Base-by-base conservation (phyloP, 108 stramenopile species). In the Pseudonitzschia pungens region DNA sequence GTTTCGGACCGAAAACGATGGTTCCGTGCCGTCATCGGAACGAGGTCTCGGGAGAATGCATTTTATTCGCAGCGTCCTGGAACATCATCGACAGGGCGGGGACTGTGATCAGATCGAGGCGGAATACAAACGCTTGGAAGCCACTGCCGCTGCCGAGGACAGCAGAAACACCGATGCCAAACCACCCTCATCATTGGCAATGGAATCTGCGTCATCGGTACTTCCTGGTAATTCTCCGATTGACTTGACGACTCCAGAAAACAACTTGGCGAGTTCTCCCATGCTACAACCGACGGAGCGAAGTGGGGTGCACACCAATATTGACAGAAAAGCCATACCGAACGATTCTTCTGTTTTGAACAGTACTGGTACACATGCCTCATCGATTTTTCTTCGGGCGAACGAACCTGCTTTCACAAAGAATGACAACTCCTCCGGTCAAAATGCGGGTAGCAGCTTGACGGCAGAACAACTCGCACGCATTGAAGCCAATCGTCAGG, bases 41-140 rank as follows among this genome's bases (percentile, higher is more conserved):
- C 70, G 73, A 36, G 89, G 92, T 21, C 83, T 95, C 14, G 94
- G 94, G 2, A 87, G 84, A 58, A 90, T 91, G 89, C 79, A 89
- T 65, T 95, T 95, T 45, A 89, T 95, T 59, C 79, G 90, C 20
- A 90, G 89, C 75, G 89, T 95, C 29, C 65, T 95, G 24, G 89
- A 95, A 42, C 88, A 95, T 72, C 87, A 88, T 69, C 81, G 88
- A 16, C 71, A 84, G 21, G 94, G 94, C 32, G 94, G 94, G 2
- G 77, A 86, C 33, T 77, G 82, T 11, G 83, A 92, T 22, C 84
- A 90, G 45, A 83, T 95, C 55, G 94, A 95, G 65, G 56, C 72
- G 22, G 71, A 73, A 33, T 95, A 88, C 59, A 62, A 62, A 8
- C 40, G 60, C 20, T 18, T 62, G 32, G 36, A 33, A 15, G 54